Conservation (phyloP, 441 rosid genomes). For the Populus hybrid region DNA sequence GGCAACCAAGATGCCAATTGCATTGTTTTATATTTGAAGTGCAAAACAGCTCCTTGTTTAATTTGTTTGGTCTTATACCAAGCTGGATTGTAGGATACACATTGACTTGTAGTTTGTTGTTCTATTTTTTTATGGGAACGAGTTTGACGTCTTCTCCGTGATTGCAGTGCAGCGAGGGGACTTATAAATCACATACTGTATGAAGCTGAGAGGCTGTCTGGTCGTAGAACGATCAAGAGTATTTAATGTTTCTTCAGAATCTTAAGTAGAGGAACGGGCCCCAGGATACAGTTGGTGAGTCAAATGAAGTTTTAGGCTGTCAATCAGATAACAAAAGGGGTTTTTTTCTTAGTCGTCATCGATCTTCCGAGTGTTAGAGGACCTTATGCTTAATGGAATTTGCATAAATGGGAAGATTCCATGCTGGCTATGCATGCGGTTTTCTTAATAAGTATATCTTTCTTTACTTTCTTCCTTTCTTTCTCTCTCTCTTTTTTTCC, state of each 20-base stretch:
- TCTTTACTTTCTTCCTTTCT: too few relatives aligned
- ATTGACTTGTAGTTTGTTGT: background rate
- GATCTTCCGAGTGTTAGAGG: background rate
- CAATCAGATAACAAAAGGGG: background rate
- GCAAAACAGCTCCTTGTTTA: background rate
- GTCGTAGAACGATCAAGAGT: conserved; percentile 59
- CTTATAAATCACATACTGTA: conserved; percentile 86
- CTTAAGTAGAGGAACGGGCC: background rate
- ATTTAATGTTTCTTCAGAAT: conserved; percentile 21
- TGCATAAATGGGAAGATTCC: background rate
- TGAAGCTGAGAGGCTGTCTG: conserved; percentile 74
- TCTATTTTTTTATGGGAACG: background rate
- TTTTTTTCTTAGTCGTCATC: background rate
- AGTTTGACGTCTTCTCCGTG: conserved; percentile 2
- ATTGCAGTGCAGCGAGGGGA: conserved; percentile 91
- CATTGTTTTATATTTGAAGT: background rate
- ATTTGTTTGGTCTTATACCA: background rate
- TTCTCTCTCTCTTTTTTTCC: too few relatives aligned
- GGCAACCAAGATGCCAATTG: background rate
- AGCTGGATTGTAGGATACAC: background rate
- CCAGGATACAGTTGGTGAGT: conserved; percentile 1
- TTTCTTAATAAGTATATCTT: background rate
- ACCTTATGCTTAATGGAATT: background rate
- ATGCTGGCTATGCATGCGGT: background rate
- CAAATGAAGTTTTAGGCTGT: conserved; percentile 3